Conservation (phyloP, 495 filamentous ascomycete genomes). For the Neurospora sp. region DNA sequence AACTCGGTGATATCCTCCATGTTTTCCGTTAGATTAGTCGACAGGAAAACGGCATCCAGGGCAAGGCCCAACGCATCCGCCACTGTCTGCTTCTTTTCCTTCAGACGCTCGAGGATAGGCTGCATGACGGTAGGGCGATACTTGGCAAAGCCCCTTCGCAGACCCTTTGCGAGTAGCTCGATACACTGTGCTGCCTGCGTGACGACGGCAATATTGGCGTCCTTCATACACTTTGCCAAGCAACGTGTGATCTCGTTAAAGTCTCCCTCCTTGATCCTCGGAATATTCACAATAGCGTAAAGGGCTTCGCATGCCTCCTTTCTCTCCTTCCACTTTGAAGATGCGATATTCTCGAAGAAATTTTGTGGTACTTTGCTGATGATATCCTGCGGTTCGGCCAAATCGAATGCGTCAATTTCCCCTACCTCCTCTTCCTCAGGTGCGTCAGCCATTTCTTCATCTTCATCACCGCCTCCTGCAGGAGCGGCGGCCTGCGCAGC, state of each 20-base stretch:
- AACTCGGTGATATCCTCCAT: conserved; percentile 81
- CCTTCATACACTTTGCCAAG: conserved; percentile 94
- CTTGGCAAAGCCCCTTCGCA: conserved; percentile 68
- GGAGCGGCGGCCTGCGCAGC: conserved; percentile 63
- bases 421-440: conserved; percentile 57
- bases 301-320: conserved; percentile 89
- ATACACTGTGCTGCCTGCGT: conserved; percentile 90
- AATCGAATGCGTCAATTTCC: conserved; percentile 74
- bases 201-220: conserved; percentile 93
- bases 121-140: conserved; percentile 68
- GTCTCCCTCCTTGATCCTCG: conserved; percentile 82
- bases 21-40: conserved; percentile 71
- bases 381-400: conserved; percentile 85
- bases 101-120: conserved; percentile 87
- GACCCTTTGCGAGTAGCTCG: conserved; percentile 80
- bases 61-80: conserved; percentile 78
- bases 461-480: conserved; percentile 43
- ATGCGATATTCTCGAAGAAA: conserved; percentile 70
- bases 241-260: conserved; percentile 73
- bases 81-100: conserved; percentile 91
- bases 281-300: conserved; percentile 66
- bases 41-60: conserved; percentile 73
- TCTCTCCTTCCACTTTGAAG: conserved; percentile 96
- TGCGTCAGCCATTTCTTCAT: conserved; percentile 43
- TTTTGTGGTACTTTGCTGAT: conserved; percentile 71